These are phyloP conservation scores for Trichoderma orchidacearum DNA, from an alignment of 495 filamentous ascomycete genomes.

Conservation along the genomic window DNA sequence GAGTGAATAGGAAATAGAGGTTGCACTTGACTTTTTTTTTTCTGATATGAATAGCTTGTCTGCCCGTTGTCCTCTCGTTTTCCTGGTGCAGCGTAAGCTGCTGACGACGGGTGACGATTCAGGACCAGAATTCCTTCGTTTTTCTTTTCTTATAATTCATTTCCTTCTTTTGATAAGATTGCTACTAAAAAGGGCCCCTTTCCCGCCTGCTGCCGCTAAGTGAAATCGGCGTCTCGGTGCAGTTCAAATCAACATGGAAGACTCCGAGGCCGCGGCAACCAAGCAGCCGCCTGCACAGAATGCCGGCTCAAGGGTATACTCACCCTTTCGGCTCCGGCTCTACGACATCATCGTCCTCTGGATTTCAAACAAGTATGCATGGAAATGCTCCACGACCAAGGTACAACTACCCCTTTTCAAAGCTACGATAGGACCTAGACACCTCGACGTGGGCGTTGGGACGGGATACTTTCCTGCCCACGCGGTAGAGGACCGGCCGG, in stretches of 20 bases:
- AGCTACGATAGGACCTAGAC: conserved; percentile 13
- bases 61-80: no score
- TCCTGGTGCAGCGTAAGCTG: no score
- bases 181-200: not conserved
- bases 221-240: no score
- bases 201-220: no score
- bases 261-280: not conserved
- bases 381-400: conserved; percentile 16
- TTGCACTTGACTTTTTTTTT: no score
- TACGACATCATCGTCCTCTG: conserved; percentile 22
- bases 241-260: not conserved
- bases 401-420: conserved; percentile 24
- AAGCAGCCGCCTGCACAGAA: not conserved
- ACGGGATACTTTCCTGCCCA: conserved; percentile 19
- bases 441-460: conserved; percentile 27
- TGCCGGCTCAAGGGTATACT: not conserved
- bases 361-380: conserved; percentile 16
- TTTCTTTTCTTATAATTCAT: no score
- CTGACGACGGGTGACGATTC: no score
- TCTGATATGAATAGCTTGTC: no score
- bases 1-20: no score
- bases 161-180: no score
- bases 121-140: no score
- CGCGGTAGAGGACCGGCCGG: conserved; percentile 1
- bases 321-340: conserved; percentile 8